Base-by-base conservation (phyloP, 2,329 filamentous ascomycete genomes). In the Botrytis cinerea region DNA sequence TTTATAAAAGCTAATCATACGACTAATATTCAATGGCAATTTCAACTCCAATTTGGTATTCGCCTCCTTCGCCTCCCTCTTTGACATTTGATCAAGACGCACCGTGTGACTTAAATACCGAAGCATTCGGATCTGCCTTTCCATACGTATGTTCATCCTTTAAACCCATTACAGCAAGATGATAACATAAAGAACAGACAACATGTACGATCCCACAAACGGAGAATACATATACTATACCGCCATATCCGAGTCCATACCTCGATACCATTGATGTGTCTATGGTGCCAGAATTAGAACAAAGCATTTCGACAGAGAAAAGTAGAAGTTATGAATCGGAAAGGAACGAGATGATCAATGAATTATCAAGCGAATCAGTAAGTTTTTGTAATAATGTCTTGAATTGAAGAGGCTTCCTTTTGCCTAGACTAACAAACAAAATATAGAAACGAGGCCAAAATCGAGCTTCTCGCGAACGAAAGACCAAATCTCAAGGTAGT, bases 161-260 rank as follows among this genome's bases (percentile, higher is more conserved):
- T 25, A n/a, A 22, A 25, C 12, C 35, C 43, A 32, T 72, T 14
- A 28, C 10, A 38, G 35, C 20, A 25, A 63, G 45, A 6, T 2
- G 7, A 18, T 72, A 61, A 72, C 54, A 68, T 16, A 32, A 48
- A n/a, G 32, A 48, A 68, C 54, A 67, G 38, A 61, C 59, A 67
- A 48, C 57, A 18, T 72, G 46, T 60, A 51, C 63, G 38, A 67
- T 61, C 14, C 54, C 63, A 28, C 71, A 32, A 14, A 48, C 46
- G 54, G 63, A 61, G 28, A 69, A 28, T 68, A 43, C 43, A 69
- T 72, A 61, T 60, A 18, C 54, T 40, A 69, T 72, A 72, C 63
- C 71, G 40, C 63, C 62, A 22, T 72, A 72, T 48, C 46, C 71
- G 22, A 59, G 63, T 18, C 60, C 59, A 69, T 72, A 72, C 60